Evolutionary conservation across 305 asterid genomes (phyloP), one percentile per base, ranked within the genome.

Genomic region (Solanum hybrid): DNA sequence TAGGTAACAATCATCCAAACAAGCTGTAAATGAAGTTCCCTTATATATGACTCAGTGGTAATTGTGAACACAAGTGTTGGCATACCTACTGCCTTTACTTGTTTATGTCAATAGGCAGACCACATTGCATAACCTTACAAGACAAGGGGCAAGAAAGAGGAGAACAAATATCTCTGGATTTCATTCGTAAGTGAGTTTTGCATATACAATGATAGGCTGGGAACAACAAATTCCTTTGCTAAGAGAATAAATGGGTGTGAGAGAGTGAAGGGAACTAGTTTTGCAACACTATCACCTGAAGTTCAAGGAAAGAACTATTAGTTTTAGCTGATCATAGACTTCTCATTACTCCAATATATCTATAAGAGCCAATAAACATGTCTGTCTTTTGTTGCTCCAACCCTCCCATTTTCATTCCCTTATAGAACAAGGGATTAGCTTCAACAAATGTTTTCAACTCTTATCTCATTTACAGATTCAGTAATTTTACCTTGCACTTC

Each of bases 401-500:
- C 75, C 40, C 22, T 84, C 87, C 87, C 87, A 31, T 31, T 84
- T 51, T 51, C 27, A 84, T 29, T 31, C 40, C 72, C 73, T 46
- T 51, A 20, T 29, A 51, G 27, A 51, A 84, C 11, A 20, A 84
- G 17, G 66, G 12, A 51, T 10, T 22, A 75, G 38, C 69, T 56
- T 79, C 79, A n/a, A 32, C 37, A 31, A 84, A 46, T 72, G 22
- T 84, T 46, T 51, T 84, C 29, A 84, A 56, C 75, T 51, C 75
- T 22, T n/a, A 31, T 84, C 42, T 84, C 75, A 51, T 16, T n/a
- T 31, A 84, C 42, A 51, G 14, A 51, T 84, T 37, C 38, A 20
- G 89, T 51, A 88, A 51, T 7, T 60, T 88, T 94, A 97, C 99
- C 99, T 97, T 97, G 98, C 99, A 96, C 88, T 94, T 77, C 90